phyloP scores from a whole-genome alignment of 2,329 filamentous ascomycete species.

The Teratosphaeria nubilosa region DNA sequence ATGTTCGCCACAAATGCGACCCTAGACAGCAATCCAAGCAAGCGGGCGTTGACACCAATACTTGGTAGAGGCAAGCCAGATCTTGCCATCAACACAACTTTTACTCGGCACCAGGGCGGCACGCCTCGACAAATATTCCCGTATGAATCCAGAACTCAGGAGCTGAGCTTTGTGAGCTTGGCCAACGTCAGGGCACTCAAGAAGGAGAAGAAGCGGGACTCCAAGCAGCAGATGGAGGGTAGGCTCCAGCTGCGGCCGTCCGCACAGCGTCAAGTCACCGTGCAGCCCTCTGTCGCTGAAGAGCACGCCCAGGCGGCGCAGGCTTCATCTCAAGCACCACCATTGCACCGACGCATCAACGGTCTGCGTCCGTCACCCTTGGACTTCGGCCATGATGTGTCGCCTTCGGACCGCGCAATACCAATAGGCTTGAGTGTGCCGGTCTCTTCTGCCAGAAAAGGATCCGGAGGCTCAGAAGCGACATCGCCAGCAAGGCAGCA shows the following conservation, averaged over 20 bases:
- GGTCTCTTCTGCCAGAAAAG: conserved; percentile 21
- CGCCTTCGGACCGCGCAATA: conserved; percentile 60
- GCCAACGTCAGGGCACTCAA: conserved; percentile 11
- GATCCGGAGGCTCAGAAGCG: neutral
- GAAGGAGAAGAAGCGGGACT: conserved; percentile 16
- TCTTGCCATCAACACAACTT: conserved; percentile 52
- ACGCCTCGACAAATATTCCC: conserved; percentile 38
- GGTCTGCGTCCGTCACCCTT: conserved; percentile 19
- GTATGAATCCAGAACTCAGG: conserved; percentile 20
- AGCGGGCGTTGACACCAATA: conserved; percentile 1
- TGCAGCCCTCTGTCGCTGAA: conserved; percentile 1
- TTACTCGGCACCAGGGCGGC: conserved; percentile 39
- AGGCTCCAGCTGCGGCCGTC: conserved; percentile 3
- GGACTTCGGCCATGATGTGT: conserved; percentile 40
- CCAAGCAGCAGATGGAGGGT: conserved; percentile 18
- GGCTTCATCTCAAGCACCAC: neutral
- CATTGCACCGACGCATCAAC: conserved; percentile 15
- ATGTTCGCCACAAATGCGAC: neutral
- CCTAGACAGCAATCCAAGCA: neutral
- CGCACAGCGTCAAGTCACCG: neutral
- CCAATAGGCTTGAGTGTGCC: conserved; percentile 61
- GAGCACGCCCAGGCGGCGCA: neutral
- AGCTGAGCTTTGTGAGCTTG: conserved; percentile 16
- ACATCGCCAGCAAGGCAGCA: neutral
- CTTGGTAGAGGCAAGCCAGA: conserved; percentile 5